Conservation (phyloP, 768 basidiomycete species). For the Rhodosporidiobolus odoratus region DNA sequence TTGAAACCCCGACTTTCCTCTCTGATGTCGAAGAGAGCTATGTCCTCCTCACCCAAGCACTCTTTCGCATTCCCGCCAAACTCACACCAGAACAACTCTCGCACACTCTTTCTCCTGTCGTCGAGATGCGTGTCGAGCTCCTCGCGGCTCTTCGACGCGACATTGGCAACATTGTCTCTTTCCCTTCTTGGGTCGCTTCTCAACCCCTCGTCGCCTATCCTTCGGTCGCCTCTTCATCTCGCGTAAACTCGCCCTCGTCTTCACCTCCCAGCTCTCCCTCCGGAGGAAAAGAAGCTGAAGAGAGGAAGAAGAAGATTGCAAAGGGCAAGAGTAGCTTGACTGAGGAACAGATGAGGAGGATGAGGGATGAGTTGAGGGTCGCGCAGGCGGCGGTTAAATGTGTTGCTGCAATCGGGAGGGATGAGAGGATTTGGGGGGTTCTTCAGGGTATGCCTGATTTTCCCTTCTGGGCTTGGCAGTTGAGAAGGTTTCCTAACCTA, state of each 20-base stretch:
- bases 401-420: background rate
- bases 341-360: conserved; percentile 32
- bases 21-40: conserved; percentile 33
- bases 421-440: background rate
- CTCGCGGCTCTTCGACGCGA: conserved; percentile 21
- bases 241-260: background rate
- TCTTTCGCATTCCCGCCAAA: conserved; percentile 12
- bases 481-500: too few species aligned
- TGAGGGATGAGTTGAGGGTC: conserved; percentile 29
- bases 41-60: conserved; percentile 14
- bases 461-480: background rate
- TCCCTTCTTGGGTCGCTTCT: conserved; percentile 13
- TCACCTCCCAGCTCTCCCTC: background rate
- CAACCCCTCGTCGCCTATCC: background rate
- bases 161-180: conserved; percentile 22
- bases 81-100: background rate
- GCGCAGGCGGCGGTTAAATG: conserved; percentile 33
- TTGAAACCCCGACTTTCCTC: conserved; percentile 6
- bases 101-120: conserved; percentile 15
- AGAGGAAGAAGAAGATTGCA: background rate
- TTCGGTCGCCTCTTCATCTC: background rate
- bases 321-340: conserved; percentile 16
- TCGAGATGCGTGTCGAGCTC: background rate
- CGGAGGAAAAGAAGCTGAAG: background rate
- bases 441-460: conserved; percentile 17